Conservation (phyloP, 768 basidiomycete genomes). For the Lyophyllum decastes region DNA sequence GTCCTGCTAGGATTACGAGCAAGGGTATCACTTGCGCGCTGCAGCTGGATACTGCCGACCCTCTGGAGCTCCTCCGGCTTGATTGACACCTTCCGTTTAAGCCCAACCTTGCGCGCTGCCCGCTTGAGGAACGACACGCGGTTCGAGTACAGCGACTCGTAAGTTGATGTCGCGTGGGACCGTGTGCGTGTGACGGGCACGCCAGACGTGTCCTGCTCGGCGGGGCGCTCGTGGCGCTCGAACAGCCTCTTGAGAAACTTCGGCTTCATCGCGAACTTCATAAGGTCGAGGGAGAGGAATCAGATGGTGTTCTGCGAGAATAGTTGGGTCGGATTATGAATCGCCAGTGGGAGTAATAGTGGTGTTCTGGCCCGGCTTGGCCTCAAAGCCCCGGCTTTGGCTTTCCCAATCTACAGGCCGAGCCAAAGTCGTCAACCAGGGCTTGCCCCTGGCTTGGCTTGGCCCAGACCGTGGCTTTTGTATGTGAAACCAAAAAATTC, state of each 20-base stretch:
- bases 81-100: conserved; percentile 77
- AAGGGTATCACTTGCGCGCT: conserved; percentile 72
- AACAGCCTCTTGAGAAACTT: conserved; percentile 87
- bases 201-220: conserved; percentile 46
- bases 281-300: conserved; percentile 94
- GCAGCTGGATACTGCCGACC: conserved; percentile 86
- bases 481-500: too few relatives aligned
- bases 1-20: conserved; percentile 77
- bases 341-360: background rate
- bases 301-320: conserved; percentile 80
- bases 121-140: conserved; percentile 92
- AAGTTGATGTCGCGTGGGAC: conserved; percentile 85
- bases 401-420: too few relatives aligned
- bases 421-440: too few relatives aligned
- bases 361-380: too few relatives aligned
- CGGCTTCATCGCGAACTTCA: conserved; percentile 97
- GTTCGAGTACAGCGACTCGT: conserved; percentile 93
- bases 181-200: conserved; percentile 84
- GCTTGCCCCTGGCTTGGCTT: too few relatives aligned
- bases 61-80: conserved; percentile 85
- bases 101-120: conserved; percentile 86
- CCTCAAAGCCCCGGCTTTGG: too few relatives aligned
- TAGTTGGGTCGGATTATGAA: conserved; percentile 13
- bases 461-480: too few relatives aligned
- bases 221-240: conserved; percentile 54